Base-by-base conservation (phyloP, 2,329 filamentous ascomycete genomes). In the Diaporthe vaccinii region DNA sequence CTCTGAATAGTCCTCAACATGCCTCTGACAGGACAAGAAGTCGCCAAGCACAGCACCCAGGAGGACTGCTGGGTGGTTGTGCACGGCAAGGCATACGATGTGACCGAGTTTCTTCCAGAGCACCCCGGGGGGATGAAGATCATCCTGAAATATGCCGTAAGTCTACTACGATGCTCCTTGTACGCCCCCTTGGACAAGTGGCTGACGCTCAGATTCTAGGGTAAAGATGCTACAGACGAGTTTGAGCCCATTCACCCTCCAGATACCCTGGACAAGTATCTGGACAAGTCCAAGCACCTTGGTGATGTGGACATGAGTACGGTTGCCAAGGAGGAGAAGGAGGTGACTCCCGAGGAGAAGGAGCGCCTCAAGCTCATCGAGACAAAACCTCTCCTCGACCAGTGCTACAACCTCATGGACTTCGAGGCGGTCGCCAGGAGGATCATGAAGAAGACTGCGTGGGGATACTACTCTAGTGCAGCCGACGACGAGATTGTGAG, bases 391-490 rank as follows among this genome's bases (percentile, higher is more conserved):
- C 87, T 92, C 62, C 87, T 98, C 76, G 93, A 94, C 78, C 94
- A 97, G 83, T 98, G 95, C 87, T 98, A 96, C 85, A 98, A 98
- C 83, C 86, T 98, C 76, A 91, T 97, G 86, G 97, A 99, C 85
- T 99, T 99, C 83, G 97, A 99, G 88, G 92, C 95, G 4, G 96
- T 98, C 49, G 97, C 97, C 7, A 92, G 93, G 80, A 89, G 91
- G 53, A 91, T 97, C 74, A 98, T 98, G 96, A 98, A 98, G 90
- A 97, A 94, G 87, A 93, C 93, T 1, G 96, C 96, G 0, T 99
- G 97, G 97, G 97, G 94, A 36, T 99, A 99, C 86, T 99, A 99
- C 84, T 98, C 95, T 0, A 97, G 94, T 81, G 96, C 95, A 74
- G 95, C 96, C 0, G 95, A 97, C 82, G 95, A 97, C 81, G 94